Base-by-base conservation (phyloP, 495 filamentous ascomycete species). In the Pseudoneurospora amorphoporcata region DNA sequence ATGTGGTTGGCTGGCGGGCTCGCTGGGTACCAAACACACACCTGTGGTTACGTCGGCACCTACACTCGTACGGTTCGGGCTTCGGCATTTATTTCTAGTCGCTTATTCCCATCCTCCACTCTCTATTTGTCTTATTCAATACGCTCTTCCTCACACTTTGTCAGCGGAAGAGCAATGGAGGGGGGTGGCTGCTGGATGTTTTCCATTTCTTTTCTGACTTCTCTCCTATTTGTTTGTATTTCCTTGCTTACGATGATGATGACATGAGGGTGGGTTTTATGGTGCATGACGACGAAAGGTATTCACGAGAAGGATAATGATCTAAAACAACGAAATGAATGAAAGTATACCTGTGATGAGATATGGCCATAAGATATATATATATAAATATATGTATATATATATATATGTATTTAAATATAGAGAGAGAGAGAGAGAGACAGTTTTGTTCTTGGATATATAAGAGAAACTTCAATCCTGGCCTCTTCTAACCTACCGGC, bases 141-240 rank as follows among this genome's bases (percentile, higher is more conserved):
- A 37, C 35, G 3, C 35, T 37, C 17, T n/a, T 69, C 17, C 38
- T n/a, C n/a, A 14, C 14, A 43, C 45, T 42, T 29, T 38, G 39
- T 39, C 19, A 42, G 39, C 47, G 14, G 76, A 58, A 69, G 72
- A 72, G 39, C 42, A 43, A 72, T n/a, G 76, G 35, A 37, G 35
- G 35, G 35, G 35, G 35, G 35, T 37, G 35, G 35, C 35, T 37
- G 35, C 35, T 37, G 71, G 58, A 53, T 72, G 42, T 74, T 70
- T 71, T 74, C 14, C 58, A 23, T 68, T 71, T 43, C 19, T 17
- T 53, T 68, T 71, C 23, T 73, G 9, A 68, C 29, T 29, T 4
- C 29, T 53, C 14, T 29, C 12, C 9, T 6, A 53, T 4, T 19
- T 29, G 10, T 14, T 58, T 37, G 35, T 37, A 45, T 69, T 72